phyloP scores from a whole-genome alignment of 306 rosid genomes.

The Sechiopsis laciniata region DNA sequence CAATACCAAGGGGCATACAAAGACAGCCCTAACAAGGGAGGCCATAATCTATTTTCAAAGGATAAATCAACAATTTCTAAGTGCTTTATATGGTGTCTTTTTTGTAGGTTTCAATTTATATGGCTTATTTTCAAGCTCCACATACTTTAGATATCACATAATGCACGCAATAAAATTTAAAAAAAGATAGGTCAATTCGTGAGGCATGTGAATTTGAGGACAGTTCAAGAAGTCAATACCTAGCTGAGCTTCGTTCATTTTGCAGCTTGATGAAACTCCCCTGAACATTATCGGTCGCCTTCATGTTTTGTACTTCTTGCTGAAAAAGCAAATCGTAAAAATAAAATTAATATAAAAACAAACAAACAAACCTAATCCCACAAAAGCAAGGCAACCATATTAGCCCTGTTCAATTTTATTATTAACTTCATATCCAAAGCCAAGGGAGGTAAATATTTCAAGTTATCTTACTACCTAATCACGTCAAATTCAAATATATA shows the following conservation, averaged over 20 bases:
- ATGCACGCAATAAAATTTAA: neutral
- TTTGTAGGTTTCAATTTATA: neutral
- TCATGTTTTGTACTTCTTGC: constrained; percentile 66
- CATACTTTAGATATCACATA: neutral
- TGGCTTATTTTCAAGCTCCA: neutral
- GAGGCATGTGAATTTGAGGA: neutral
- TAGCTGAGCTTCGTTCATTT: constrained; percentile 40
- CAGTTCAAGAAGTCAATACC: constrained; percentile 38
- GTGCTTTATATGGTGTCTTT: neutral
- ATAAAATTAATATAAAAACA: neutral
- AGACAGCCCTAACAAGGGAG: too few relatives aligned
- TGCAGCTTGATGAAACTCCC: constrained; percentile 34
- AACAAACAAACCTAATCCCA: too few relatives aligned
- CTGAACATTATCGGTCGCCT: constrained; percentile 35
- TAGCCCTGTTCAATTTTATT: constrained; percentile 1
- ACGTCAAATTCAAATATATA: neutral
- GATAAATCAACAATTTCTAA: neutral
- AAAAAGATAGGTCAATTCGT: neutral
- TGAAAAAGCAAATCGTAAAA: constrained; percentile 27
- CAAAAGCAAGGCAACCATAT: neutral
- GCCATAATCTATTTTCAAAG: neutral
- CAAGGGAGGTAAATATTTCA: constrained; percentile 1
- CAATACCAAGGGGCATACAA: too few relatives aligned
- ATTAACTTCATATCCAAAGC: constrained; percentile 3
- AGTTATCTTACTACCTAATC: neutral